Evolutionary conservation across 805 yeast species (phyloP).

Genomic region (Candida michaelii): DNA sequence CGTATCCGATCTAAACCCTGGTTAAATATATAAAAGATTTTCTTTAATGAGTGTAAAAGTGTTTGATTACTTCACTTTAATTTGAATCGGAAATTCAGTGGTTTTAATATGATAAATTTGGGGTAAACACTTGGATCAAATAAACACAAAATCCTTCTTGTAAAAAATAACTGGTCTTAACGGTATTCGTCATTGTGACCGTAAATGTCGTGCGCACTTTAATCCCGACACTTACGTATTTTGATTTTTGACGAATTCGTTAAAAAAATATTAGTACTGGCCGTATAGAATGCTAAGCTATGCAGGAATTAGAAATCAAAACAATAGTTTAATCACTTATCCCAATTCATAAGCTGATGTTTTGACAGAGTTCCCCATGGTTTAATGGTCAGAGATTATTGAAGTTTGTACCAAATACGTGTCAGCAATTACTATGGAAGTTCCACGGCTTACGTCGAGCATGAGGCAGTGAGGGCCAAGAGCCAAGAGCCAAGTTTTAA

Average conservation of each 20-base stretch:
- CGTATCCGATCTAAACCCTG: not conserved
- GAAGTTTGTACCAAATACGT: no score
- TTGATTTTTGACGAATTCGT: conserved; percentile 2
- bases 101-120: not conserved
- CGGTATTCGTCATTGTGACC: not conserved
- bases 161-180: conserved; percentile 4
- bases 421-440: no score
- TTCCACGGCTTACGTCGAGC: not conserved
- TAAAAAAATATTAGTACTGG: not conserved
- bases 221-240: conserved; percentile 2
- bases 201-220: conserved; percentile 1
- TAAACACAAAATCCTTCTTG: not conserved
- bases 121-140: not conserved
- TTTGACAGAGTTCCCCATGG: not conserved
- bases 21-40: not conserved
- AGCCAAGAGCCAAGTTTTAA: not conserved
- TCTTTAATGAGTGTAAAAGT: no score
- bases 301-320: not conserved
- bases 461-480: conserved; percentile 6
- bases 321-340: not conserved
- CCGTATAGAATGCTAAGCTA: conserved; percentile 1
- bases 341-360: not conserved
- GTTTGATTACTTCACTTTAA: no score
- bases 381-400: no score
- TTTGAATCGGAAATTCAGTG: no score